Evolutionary conservation across 2,329 filamentous ascomycete genomes (phyloP).

Genomic region (Beauveria sp.): DNA sequence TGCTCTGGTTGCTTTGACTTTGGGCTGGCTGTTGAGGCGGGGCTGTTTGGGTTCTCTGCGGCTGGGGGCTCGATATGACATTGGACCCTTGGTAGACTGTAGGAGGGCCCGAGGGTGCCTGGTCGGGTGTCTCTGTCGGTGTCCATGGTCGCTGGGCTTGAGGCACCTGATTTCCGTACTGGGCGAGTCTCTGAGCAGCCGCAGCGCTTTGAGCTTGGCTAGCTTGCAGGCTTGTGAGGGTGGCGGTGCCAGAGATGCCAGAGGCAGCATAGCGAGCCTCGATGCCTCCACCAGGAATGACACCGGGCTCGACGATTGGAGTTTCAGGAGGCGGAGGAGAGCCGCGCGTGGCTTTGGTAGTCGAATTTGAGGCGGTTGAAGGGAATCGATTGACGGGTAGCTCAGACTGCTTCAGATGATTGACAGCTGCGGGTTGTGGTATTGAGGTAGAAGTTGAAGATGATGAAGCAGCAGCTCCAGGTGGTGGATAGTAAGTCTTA

Average conservation of each 20-base stretch:
- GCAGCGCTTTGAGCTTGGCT: conserved; percentile 64
- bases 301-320: conserved; percentile 66
- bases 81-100: conserved; percentile 84
- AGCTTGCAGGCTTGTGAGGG: conserved; percentile 62
- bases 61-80: conserved; percentile 50
- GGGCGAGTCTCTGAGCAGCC: conserved; percentile 70
- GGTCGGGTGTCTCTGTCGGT: conserved; percentile 82
- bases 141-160: conserved; percentile 68
- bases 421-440: conserved; percentile 15
- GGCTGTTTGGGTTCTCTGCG: conserved; percentile 35
- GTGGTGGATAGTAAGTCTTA: conserved; percentile 55
- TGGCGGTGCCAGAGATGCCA: conserved; percentile 80
- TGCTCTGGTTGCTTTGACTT: conserved; percentile 14
- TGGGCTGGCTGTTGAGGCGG: conserved; percentile 32
- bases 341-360: conserved; percentile 82
- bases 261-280: conserved; percentile 87
- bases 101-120: conserved; percentile 80
- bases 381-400: conserved; percentile 52
- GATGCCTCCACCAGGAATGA: conserved; percentile 70
- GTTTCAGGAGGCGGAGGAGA: conserved; percentile 95
- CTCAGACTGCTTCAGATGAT: conserved; percentile 30
- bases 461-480: conserved; percentile 32
- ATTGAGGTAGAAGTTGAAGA: conserved; percentile 20
- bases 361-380: conserved; percentile 88
- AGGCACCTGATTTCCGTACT: conserved; percentile 53